These are phyloP conservation scores for Backusella luteola DNA, from an alignment of 192 early-diverging fungal genomes.

Conservation along the genomic window DNA sequence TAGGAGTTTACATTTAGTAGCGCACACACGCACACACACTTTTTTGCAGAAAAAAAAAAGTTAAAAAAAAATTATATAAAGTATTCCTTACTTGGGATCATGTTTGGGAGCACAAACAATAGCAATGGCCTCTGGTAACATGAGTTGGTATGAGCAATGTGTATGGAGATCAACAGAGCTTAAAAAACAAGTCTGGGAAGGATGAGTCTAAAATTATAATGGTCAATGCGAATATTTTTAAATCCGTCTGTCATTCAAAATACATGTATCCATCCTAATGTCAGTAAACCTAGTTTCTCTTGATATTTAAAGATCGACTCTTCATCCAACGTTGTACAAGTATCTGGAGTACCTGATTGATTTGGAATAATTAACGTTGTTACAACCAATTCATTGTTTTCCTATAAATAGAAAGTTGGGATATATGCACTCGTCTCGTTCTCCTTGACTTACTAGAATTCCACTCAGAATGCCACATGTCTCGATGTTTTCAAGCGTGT, in stretches of 20 bases:
- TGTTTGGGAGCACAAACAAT: constrained; percentile 83
- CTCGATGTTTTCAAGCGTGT: constrained; percentile 80
- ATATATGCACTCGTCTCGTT: neutral
- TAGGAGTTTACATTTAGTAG: neutral
- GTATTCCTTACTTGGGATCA: constrained; percentile 49
- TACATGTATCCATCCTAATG: constrained; percentile 89
- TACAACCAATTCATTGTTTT: constrained; percentile 56
- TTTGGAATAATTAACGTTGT: constrained; percentile 88
- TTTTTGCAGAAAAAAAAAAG: neutral
- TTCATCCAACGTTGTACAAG: constrained; percentile 79
- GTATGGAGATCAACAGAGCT: constrained; percentile 92
- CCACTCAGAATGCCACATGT: constrained; percentile 88
- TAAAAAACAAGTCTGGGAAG: constrained; percentile 91
- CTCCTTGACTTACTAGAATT: constrained; percentile 46
- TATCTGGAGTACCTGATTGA: constrained; percentile 84
- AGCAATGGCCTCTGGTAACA: constrained; percentile 91
- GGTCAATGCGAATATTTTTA: neutral
- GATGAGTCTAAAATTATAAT: constrained; percentile 63
- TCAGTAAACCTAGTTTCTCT: constrained; percentile 69
- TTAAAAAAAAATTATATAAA: neutral
- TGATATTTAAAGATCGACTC: constrained; percentile 80
- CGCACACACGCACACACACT: neutral
- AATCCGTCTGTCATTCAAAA: neutral
- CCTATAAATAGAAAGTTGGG: constrained; percentile 32
- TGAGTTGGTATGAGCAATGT: constrained; percentile 86